Evolutionary conservation across 768 basidiomycete species (phyloP).

Genomic region (Boletus speciosus): DNA sequence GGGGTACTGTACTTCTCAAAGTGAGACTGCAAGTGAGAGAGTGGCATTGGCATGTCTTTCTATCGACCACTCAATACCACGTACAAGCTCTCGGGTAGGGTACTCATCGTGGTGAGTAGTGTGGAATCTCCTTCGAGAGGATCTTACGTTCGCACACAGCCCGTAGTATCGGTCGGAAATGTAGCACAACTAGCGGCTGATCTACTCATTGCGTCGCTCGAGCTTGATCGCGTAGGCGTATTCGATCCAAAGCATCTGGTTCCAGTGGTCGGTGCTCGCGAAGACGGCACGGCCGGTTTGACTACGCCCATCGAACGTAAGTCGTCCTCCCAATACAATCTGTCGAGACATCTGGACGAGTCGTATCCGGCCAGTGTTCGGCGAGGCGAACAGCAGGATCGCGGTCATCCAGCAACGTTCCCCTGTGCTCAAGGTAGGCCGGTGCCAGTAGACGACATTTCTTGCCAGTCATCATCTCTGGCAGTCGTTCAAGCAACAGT

Average conservation of each 20-base stretch:
- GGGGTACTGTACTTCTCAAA: neutral
- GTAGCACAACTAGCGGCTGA: conserved; percentile 77
- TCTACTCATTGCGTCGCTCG: conserved; percentile 64
- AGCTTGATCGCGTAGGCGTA: conserved; percentile 56
- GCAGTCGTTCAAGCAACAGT: conserved; percentile 67
- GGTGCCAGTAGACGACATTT: neutral
- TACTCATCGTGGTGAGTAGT: conserved; percentile 29
- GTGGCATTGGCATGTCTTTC: conserved; percentile 22
- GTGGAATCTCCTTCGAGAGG: neutral
- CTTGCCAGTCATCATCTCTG: neutral
- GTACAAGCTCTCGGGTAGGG: conserved; percentile 29
- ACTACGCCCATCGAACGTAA: conserved; percentile 75
- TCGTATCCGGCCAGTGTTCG: conserved; percentile 52
- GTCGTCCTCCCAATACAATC: conserved; percentile 18
- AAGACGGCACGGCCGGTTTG: conserved; percentile 56
- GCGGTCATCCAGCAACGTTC: conserved; percentile 76
- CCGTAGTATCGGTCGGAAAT: conserved; percentile 78
- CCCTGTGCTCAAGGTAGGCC: conserved; percentile 66
- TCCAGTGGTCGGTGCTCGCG: conserved; percentile 71
- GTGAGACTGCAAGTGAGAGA: neutral
- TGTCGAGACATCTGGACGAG: neutral
- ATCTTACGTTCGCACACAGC: conserved; percentile 35
- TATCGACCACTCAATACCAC: conserved; percentile 24
- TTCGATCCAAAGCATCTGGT: conserved; percentile 62
- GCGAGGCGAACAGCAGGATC: conserved; percentile 45